Evolutionary conservation across 352 stramenopile species (phyloP).

Genomic region (Phytophthora agathidicida): DNA sequence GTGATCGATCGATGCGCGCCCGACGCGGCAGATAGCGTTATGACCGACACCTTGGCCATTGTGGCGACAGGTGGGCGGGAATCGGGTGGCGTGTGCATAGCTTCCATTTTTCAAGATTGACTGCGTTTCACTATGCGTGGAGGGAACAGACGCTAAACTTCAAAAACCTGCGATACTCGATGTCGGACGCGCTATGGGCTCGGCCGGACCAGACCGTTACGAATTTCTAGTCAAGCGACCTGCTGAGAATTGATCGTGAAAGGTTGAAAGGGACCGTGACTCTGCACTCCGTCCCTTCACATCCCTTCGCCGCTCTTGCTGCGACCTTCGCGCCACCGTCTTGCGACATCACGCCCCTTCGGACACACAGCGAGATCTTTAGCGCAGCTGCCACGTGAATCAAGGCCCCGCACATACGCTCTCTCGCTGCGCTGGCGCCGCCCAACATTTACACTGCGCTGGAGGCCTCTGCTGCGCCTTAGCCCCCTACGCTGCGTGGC

Average conservation of each 20-base stretch:
- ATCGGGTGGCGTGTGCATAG: conserved; percentile 22
- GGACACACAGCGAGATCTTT: conserved; percentile 34
- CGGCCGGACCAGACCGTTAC: conserved; percentile 19
- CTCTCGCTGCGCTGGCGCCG: no score
- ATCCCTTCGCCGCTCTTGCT: conserved; percentile 38
- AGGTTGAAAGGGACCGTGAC: conserved; percentile 16
- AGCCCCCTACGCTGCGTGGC: not conserved
- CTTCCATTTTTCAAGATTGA: conserved; percentile 39
- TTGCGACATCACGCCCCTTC: conserved; percentile 25
- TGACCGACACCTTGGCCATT: conserved; percentile 29
- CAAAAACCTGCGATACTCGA: conserved; percentile 29
- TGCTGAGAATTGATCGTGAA: conserved; percentile 22
- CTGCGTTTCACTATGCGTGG: conserved; percentile 27
- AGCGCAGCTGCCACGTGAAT: conserved; percentile 28
- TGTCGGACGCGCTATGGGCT: not conserved
- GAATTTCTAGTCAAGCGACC: conserved; percentile 4
- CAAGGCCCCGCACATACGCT: no score
- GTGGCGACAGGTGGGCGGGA: conserved; percentile 22
- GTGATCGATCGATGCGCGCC: conserved; percentile 1
- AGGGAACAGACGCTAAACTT: conserved; percentile 31
- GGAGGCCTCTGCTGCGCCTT: no score
- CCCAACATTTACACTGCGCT: no score
- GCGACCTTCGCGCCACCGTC: conserved; percentile 38
- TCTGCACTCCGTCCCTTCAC: conserved; percentile 25
- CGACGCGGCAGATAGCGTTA: conserved; percentile 31